phyloP scores from a whole-genome alignment of 73 alveolate species.

The Uronychia binucleata region DNA sequence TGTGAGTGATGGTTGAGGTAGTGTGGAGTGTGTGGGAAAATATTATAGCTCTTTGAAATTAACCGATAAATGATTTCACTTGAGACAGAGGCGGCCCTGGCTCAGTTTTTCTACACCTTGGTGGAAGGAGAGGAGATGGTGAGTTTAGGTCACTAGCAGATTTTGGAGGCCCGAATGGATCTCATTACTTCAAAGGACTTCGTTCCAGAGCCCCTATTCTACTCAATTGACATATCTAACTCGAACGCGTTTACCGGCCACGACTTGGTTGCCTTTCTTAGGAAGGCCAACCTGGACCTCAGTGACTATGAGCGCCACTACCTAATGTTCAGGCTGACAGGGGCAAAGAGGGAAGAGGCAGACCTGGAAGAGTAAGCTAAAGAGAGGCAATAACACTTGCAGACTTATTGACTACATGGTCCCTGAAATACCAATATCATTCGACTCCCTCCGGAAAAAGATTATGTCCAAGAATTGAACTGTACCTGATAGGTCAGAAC shows the following conservation, averaged over 20 bases:
- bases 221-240: neutral
- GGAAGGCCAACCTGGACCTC: neutral
- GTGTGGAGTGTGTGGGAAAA: no score
- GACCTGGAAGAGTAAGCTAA: neutral
- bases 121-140: neutral
- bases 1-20: no score
- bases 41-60: no score
- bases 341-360: neutral
- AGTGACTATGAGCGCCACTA: neutral
- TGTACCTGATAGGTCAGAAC: neutral
- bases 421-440: neutral
- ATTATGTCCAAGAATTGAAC: neutral
- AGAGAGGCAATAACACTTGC: neutral
- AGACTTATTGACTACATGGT: neutral
- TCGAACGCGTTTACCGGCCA: neutral
- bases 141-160: neutral
- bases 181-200: neutral
- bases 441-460: neutral
- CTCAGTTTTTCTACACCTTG: neutral
- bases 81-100: neutral
- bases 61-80: neutral
- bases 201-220: neutral
- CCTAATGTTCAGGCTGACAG: neutral
- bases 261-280: neutral
- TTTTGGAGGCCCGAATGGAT: neutral